Evolutionary conservation across 495 filamentous ascomycete genomes (phyloP).

Genomic region (Tetracladium marchalianum): DNA sequence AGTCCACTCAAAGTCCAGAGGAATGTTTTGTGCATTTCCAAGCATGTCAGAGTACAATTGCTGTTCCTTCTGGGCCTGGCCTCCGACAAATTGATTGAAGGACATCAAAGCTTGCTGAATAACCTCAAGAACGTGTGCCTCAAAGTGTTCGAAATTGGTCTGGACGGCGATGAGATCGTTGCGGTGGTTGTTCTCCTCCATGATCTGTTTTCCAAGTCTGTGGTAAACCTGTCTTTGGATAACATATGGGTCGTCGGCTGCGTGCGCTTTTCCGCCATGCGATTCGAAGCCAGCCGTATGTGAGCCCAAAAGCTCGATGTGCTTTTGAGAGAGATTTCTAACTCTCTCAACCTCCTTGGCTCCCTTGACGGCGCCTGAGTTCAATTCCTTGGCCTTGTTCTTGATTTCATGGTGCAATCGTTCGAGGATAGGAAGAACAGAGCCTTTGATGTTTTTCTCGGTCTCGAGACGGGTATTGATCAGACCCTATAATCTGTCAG

Average conservation of each 20-base stretch:
- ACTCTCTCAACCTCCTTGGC: conserved; percentile 88
- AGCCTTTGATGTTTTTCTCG: conserved; percentile 74
- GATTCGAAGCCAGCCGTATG: conserved; percentile 68
- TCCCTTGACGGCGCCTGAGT: conserved; percentile 71
- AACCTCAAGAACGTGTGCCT: conserved; percentile 74
- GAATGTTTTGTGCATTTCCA: conserved; percentile 63
- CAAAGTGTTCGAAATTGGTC: conserved; percentile 79
- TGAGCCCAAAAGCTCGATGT: conserved; percentile 87
- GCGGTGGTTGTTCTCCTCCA: conserved; percentile 89
- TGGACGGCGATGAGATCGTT: conserved; percentile 85
- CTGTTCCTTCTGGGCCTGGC: conserved; percentile 72
- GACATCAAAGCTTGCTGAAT: conserved; percentile 71
- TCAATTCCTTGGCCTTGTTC: conserved; percentile 82
- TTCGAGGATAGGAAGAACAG: conserved; percentile 78
- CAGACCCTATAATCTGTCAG: conserved; percentile 45
- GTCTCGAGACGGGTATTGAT: conserved; percentile 80
- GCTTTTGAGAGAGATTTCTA: conserved; percentile 77
- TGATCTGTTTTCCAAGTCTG: conserved; percentile 79
- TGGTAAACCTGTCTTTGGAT: conserved; percentile 71
- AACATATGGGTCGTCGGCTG: conserved; percentile 78
- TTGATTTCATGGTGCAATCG: conserved; percentile 94
- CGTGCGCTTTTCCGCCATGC: conserved; percentile 52
- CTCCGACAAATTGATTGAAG: conserved; percentile 66
- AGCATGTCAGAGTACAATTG: conserved; percentile 78
- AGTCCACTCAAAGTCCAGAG: conserved; percentile 88